Conservation (phyloP, 2,329 filamentous ascomycete species). For the Trichoderma koningii region DNA sequence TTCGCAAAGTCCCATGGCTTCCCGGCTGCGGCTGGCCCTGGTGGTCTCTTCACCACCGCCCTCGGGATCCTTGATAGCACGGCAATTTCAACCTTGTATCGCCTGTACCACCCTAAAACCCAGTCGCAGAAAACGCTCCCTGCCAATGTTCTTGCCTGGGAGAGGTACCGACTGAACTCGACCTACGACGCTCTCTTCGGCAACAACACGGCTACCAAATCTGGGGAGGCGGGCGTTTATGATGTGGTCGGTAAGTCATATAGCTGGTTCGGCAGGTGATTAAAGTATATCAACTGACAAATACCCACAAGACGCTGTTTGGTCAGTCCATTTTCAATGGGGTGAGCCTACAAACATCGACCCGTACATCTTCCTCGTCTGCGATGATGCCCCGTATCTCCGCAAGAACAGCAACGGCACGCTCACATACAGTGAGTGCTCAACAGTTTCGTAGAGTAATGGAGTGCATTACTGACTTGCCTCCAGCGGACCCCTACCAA, state of each 20-base stretch:
- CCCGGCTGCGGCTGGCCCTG: slow-evolving; percentile 7
- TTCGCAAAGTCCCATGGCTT: background rate
- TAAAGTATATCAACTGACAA: background rate
- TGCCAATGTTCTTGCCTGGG: slow-evolving; percentile 4
- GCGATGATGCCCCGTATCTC: slow-evolving; percentile 7
- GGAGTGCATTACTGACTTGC: background rate
- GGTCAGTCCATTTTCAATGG: background rate
- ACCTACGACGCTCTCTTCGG: background rate
- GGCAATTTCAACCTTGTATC: background rate
- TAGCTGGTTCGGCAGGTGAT: background rate
- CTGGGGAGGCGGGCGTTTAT: background rate
- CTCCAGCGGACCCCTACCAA: background rate
- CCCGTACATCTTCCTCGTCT: background rate
- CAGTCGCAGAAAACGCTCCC: background rate
- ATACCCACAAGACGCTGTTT: background rate
- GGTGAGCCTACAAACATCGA: background rate
- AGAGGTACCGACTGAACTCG: slow-evolving; percentile 7
- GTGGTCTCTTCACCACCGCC: slow-evolving; percentile 3
- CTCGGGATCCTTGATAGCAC: background rate
- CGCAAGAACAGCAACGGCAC: slow-evolving; percentile 3
- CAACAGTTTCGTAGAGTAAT: background rate
- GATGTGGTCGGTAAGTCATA: background rate
- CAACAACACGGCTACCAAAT: background rate
- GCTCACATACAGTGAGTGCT: background rate
- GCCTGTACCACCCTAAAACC: background rate